Base-by-base conservation (phyloP, 176 grass and related monocot genomes). In the Chloris gayana region DNA sequence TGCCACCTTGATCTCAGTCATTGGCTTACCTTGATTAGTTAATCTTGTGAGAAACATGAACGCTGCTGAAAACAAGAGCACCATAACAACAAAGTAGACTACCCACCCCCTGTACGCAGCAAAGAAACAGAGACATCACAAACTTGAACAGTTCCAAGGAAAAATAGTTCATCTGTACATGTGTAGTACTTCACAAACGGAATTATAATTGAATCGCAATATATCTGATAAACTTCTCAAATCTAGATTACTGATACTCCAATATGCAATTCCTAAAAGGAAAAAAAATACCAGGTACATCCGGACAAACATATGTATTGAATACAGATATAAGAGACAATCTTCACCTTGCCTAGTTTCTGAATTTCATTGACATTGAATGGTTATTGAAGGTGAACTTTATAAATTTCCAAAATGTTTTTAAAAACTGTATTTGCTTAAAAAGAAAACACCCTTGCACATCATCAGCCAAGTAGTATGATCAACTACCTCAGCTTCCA, bases 21-120 rank as follows among this genome's bases (percentile, higher is more conserved):
- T 87, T 69, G 84, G 84, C 62, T 81, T 88, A 80, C 90, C 95
- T 83, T 90, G 85, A 81, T 82, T 95, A 76, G 84, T 84, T 78
- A 94, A 85, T 90, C 88, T 86, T 47, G 95, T 98, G 50, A 98
- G 81, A 71, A 94, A 77, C 89, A 98, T 98, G 77, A 98, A 94
- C 9, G 70, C 39, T 59, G 92, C 95, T 49, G 88, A 84, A 87
- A 98, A 95, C 35, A 98, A 41, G 60, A 95, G 88, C 46, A 90
- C 72, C 72, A 72, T 24, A 57, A 95, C 90, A 31, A 92, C 33
- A 64, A 78, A 83, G 81, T 95, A 93, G 77, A 77, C 49, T 56
- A 98, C 59, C 92, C 88, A 98, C 51, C 92, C 95, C 86, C 95
- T 98, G 87, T 82, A n/a, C 57, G n/a, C 26, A 83, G 37, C 77